phyloP scores from a whole-genome alignment of 129 eudicot species.

The Helianthus tuberosus region DNA sequence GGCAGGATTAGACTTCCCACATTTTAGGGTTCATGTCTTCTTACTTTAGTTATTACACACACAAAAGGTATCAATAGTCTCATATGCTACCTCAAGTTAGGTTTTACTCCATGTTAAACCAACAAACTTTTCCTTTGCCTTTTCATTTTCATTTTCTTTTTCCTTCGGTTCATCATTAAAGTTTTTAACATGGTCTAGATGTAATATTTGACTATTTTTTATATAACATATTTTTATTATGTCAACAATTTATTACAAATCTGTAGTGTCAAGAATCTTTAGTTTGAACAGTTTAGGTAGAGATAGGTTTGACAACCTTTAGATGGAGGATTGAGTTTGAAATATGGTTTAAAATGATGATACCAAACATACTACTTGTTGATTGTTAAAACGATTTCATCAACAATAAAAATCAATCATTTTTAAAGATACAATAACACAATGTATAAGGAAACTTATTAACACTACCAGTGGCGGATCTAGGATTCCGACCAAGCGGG shows the following conservation, averaged over 20 bases:
- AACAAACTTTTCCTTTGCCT: slow-evolving; percentile 5
- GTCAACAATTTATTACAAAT: neutral
- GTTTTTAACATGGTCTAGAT: slow-evolving; percentile 15
- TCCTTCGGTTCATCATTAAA: slow-evolving; percentile 10
- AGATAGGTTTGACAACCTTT: too few species aligned
- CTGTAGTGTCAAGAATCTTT: too few species aligned
- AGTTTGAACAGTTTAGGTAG: too few species aligned
- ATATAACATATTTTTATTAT: neutral
- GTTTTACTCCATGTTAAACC: slow-evolving; percentile 28
- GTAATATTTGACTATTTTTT: neutral
- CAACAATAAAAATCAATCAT: too few species aligned
- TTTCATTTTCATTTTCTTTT: neutral
- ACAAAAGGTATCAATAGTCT: slow-evolving; percentile 27
- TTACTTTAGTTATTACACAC: slow-evolving; percentile 28
- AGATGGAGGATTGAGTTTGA: too few species aligned
- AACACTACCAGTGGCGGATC: too few species aligned
- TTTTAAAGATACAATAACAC: too few species aligned
- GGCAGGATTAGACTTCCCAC: slow-evolving; percentile 37
- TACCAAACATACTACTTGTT: too few species aligned
- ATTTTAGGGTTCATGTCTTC: slow-evolving; percentile 34
- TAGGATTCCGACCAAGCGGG: too few species aligned
- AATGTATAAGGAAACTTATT: too few species aligned
- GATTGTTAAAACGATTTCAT: too few species aligned
- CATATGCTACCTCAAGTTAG: slow-evolving; percentile 29
- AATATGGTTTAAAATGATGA: too few species aligned